Evolutionary conservation across 345 rosid genomes (phyloP), one percentile per base, ranked within the genome.

Genomic region (Aquilaria malaccensis): DNA sequence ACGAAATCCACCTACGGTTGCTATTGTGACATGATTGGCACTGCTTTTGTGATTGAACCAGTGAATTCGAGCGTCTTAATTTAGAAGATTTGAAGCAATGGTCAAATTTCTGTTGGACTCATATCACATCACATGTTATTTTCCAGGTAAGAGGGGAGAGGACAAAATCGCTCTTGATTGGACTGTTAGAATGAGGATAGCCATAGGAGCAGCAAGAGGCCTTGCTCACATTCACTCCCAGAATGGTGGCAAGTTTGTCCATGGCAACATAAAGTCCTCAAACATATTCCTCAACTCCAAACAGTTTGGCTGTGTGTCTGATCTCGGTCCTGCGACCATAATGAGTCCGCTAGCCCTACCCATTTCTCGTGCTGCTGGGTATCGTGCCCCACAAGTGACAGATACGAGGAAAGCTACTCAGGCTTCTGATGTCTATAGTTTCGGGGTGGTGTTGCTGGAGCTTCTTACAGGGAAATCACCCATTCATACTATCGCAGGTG

Each of bases 391-490:
- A 0, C 96, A 95, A 76, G 93, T 95, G 66, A 77, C 89, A 0
- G 97, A 95, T 76, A 88, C 97, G 7, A 73, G 97, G 52, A 95
- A 91, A 70, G 89, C 99, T 54, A 83, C 86, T 49, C 99, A 91
- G 50, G 64, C 95, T 37, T 81, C 96, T 3, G 97, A 95, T 69
- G 85, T 91, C 60, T 95, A 85, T 82, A 95, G 97, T 79, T 95
- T 95, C 2, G 99, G 99, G 3, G 97, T 95, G 11, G 93, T 91
- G 22, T 65, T 95, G n/a, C 82, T 95, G 0, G 99, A 95, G 76
- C 84, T 95, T 7, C 87, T 95, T 10, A 95, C 99, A 0, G 97
- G 96, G 9, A 95, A 95, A 67, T 91, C 96, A 1, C 96, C 99
- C 4, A 80, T 95, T 56, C 84, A 95, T 56, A 72, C 95, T 0